These are phyloP conservation scores for Diaporthe aspalathi DNA, from an alignment of 2,329 filamentous ascomycete species.

Conservation along the genomic window DNA sequence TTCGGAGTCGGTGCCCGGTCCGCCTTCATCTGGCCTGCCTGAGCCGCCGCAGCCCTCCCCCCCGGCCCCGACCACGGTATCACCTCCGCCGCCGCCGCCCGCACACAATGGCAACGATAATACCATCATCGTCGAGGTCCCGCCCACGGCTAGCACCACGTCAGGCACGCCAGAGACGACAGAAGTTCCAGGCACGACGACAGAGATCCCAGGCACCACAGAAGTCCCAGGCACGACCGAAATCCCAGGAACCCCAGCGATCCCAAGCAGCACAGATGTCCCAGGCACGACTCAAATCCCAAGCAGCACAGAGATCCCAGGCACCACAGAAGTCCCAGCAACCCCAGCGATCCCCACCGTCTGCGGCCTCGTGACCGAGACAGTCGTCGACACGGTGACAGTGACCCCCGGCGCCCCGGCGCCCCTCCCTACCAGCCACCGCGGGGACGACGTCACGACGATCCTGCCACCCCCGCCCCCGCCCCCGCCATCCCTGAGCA, in stretches of 20 bases:
- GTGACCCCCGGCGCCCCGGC: not conserved
- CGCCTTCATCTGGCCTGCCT: not conserved
- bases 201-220: not conserved
- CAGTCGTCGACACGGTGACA: slow-evolving; percentile 14
- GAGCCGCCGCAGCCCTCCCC: slow-evolving; percentile 2
- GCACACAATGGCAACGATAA: not conserved
- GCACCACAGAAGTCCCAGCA: not conserved
- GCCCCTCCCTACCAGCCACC: too few species aligned
- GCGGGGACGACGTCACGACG: not conserved
- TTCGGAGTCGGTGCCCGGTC: not conserved
- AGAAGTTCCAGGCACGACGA: too few species aligned
- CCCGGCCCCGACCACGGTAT: not conserved
- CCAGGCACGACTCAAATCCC: too few species aligned
- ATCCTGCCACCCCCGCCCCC: not conserved
- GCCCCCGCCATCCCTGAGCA: not conserved
- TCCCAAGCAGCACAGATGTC: not conserved
- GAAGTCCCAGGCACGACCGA: not conserved
- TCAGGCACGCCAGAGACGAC: not conserved
- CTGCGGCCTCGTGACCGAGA: slow-evolving; percentile 7
- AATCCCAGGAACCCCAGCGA: not conserved
- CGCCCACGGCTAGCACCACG: not conserved
- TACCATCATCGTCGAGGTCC: not conserved
- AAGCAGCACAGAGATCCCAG: not conserved
- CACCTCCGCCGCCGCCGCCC: not conserved
- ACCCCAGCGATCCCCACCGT: not conserved